A percentile compares a stretch with the other conserved stretches of the same genome.
phyloP scores from a whole-genome alignment of 345 rosid genomes.

The Gossypium anomalum region DNA sequence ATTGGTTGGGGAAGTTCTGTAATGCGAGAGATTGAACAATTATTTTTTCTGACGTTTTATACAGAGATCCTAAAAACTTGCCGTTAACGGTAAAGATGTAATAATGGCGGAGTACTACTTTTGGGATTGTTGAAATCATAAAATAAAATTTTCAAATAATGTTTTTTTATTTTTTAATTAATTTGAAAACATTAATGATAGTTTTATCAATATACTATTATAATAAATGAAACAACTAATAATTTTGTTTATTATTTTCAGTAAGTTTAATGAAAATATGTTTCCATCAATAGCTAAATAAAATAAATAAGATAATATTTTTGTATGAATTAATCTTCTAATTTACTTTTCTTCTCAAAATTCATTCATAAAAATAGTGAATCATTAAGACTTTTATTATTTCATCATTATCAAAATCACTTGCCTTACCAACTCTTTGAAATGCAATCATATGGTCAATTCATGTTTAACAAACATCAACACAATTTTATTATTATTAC shows the following conservation, averaged over 20 bases:
- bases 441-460: not conserved
- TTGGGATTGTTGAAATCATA: not conserved
- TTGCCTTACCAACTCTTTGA: not conserved
- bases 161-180: no score
- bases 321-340: no score
- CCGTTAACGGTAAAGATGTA: constrained; percentile 26
- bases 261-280: no score
- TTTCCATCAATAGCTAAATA: no score
- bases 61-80: constrained; percentile 12
- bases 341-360: not conserved
- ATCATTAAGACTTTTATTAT: not conserved
- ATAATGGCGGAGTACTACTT: constrained; percentile 10
- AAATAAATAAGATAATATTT: no score
- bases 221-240: no score
- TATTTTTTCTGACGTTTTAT: not conserved
- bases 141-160: not conserved
- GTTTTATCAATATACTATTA: no score
- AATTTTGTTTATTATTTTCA: no score
- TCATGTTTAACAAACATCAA: not conserved
- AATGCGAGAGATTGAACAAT: not conserved
- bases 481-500: no score
- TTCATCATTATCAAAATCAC: not conserved
- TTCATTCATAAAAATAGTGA: not conserved
- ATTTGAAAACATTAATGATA: no score
- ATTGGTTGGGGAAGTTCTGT: not conserved